A percentile compares a stretch with the other conserved stretches of the same genome.
phyloP scores from a whole-genome alignment of 2,329 filamentous ascomycete genomes.

The Aspergillus pseudotamarii region DNA sequence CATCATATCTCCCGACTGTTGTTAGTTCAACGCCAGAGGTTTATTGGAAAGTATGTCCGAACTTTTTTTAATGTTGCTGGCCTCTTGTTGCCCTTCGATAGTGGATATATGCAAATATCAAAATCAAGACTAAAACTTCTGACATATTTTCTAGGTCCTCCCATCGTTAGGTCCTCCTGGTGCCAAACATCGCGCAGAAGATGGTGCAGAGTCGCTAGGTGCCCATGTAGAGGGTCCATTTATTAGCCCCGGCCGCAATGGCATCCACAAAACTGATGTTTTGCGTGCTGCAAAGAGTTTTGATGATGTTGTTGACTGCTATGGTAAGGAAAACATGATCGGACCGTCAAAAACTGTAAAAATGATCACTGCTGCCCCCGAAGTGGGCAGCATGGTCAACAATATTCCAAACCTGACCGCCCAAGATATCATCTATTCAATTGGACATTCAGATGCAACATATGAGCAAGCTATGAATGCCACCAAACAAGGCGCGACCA shows the following conservation, averaged over 20 bases:
- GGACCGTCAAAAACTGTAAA: slow-evolving; percentile 54
- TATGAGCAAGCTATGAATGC: slow-evolving; percentile 78
- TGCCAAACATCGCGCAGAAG: slow-evolving; percentile 56
- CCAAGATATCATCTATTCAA: slow-evolving; percentile 72
- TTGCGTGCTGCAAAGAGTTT: slow-evolving; percentile 67
- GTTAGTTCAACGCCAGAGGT: slow-evolving; percentile 74
- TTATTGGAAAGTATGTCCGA: slow-evolving; percentile 68
- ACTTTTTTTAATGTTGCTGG: background rate
- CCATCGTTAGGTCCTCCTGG: slow-evolving; percentile 77
- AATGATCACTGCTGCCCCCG: slow-evolving; percentile 85
- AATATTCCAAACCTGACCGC: slow-evolving; percentile 68
- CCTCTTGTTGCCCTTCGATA: background rate
- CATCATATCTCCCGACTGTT: slow-evolving; percentile 82
- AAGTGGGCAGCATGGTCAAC: slow-evolving; percentile 69
- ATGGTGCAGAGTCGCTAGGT: slow-evolving; percentile 84
- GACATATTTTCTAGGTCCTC: slow-evolving; percentile 52
- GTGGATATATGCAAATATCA: background rate
- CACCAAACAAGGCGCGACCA: slow-evolving; percentile 74
- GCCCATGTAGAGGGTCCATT: slow-evolving; percentile 93
- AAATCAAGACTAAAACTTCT: background rate
- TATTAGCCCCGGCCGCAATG: slow-evolving; percentile 79
- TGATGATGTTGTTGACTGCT: slow-evolving; percentile 54
- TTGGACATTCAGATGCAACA: slow-evolving; percentile 84
- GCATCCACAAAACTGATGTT: slow-evolving; percentile 77
- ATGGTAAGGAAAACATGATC: slow-evolving; percentile 70